Evolutionary conservation across 208 protist species (phyloP).

Genomic region (Trypanosoma avium): DNA sequence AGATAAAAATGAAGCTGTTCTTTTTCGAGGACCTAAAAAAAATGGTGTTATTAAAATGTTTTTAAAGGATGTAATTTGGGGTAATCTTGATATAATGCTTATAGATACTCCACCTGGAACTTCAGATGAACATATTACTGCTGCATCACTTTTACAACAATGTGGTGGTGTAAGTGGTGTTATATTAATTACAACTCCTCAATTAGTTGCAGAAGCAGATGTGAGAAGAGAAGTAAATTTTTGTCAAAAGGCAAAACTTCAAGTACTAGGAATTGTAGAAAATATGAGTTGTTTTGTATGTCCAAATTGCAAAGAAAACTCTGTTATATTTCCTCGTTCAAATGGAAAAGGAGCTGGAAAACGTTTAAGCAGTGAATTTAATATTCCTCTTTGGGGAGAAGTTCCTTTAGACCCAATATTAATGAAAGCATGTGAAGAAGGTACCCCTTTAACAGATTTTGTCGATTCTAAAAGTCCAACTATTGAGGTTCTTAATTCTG

Average conservation of each 20-base stretch:
- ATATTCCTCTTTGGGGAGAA: slow-evolving; percentile 80
- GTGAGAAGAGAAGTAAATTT: slow-evolving; percentile 99
- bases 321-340: slow-evolving; percentile 90
- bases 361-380: slow-evolving; percentile 82
- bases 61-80: slow-evolving; percentile 98
- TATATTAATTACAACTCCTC: slow-evolving; percentile 97
- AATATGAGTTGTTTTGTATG: slow-evolving; percentile 99
- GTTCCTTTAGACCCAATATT: slow-evolving; percentile 91
- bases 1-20: slow-evolving; percentile 97
- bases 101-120: slow-evolving; percentile 99
- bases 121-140: slow-evolving; percentile 99
- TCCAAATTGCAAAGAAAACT: slow-evolving; percentile 91
- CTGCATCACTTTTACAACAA: slow-evolving; percentile 91
- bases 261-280: slow-evolving; percentile 98
- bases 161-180: slow-evolving; percentile 84
- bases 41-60: slow-evolving; percentile 99
- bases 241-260: slow-evolving; percentile 96
- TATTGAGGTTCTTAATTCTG: slow-evolving; percentile 38
- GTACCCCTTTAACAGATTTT: slow-evolving; percentile 59
- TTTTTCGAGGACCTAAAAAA: slow-evolving; percentile 98
- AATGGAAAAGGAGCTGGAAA: slow-evolving; percentile 58
- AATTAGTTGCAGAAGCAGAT: slow-evolving; percentile 98
- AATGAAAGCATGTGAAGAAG: slow-evolving; percentile 92
- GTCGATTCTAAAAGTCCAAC: slow-evolving; percentile 42
- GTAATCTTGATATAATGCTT: slow-evolving; percentile 97